These are phyloP conservation scores for Eleusine indica DNA, from an alignment of 176 grass and related monocot species.

Conservation along the genomic window DNA sequence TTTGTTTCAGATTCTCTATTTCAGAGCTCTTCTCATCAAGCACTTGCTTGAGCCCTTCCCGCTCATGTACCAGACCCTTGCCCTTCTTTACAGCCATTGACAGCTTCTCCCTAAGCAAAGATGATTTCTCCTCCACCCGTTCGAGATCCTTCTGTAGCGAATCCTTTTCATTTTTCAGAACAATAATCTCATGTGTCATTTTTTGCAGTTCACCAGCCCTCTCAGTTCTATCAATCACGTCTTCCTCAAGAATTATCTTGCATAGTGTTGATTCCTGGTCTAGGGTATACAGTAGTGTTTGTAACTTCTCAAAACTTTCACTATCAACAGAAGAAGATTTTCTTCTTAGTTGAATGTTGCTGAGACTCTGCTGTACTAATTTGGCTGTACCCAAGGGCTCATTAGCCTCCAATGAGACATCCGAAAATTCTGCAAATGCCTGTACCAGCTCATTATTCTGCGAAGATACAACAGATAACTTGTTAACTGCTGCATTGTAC, in stretches of 20 bases:
- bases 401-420: slow-evolving; percentile 56
- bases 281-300: slow-evolving; percentile 57
- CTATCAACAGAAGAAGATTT: slow-evolving; percentile 47
- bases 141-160: slow-evolving; percentile 78
- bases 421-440: slow-evolving; percentile 62
- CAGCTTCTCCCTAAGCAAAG: slow-evolving; percentile 88
- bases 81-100: slow-evolving; percentile 99
- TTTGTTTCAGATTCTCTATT: slow-evolving; percentile 59
- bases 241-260: slow-evolving; percentile 87
- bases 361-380: slow-evolving; percentile 57
- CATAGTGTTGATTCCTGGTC: slow-evolving; percentile 73
- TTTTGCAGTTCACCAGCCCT: slow-evolving; percentile 54
- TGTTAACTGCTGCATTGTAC: slow-evolving; percentile 49
- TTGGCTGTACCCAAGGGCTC: slow-evolving; percentile 43
- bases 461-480: slow-evolving; percentile 59
- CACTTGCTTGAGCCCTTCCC: slow-evolving; percentile 79
- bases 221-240: slow-evolving; percentile 54
- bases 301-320: slow-evolving; percentile 68
- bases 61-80: slow-evolving; percentile 93
- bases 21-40: slow-evolving; percentile 57
- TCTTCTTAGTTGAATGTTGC: slow-evolving; percentile 52
- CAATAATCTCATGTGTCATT: slow-evolving; percentile 50
- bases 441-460: slow-evolving; percentile 69
- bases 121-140: slow-evolving; percentile 79
- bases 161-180: slow-evolving; percentile 77